Percentiles rank a stretch among this genome's conserved stretches.
phyloP scores from a whole-genome alignment of 768 basidiomycete genomes.

The Butyriboletus loyo region DNA sequence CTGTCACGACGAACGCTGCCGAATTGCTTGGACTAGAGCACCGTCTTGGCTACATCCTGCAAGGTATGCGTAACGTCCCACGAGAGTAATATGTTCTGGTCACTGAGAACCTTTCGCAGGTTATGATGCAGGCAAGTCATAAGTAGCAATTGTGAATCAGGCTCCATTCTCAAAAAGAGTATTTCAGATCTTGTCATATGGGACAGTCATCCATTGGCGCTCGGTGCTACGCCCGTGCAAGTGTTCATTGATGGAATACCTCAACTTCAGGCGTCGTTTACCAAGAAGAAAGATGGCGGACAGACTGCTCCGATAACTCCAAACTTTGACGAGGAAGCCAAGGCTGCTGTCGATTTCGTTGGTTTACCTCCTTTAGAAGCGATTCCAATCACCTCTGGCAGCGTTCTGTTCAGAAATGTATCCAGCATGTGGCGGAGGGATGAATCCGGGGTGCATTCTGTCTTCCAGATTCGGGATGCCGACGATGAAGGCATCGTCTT shows the following conservation, averaged over 20 bases:
- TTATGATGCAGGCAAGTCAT: slow-evolving; percentile 57
- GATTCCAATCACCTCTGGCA: slow-evolving; percentile 28
- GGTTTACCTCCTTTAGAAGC: slow-evolving; percentile 68
- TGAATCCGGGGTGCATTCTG: slow-evolving; percentile 18
- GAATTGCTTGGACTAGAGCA: slow-evolving; percentile 72
- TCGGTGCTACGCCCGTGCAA: slow-evolving; percentile 79
- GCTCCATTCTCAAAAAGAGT: not conserved
- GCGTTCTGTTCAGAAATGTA: slow-evolving; percentile 55
- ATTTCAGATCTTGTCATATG: slow-evolving; percentile 53
- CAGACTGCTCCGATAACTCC: slow-evolving; percentile 55
- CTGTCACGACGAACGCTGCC: slow-evolving; percentile 75
- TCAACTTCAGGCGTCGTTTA: slow-evolving; percentile 44
- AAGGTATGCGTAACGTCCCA: slow-evolving; percentile 40
- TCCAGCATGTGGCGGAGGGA: slow-evolving; percentile 33
- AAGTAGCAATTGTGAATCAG: not conserved
- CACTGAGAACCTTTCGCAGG: slow-evolving; percentile 34
- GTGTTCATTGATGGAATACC: slow-evolving; percentile 83
- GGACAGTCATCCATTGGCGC: slow-evolving; percentile 73
- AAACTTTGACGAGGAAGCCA: slow-evolving; percentile 58
- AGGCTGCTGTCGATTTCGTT: slow-evolving; percentile 53
- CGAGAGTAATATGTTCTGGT: not conserved
- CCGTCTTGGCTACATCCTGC: slow-evolving; percentile 71
- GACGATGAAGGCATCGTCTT: slow-evolving; percentile 38
- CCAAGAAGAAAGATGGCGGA: slow-evolving; percentile 44
- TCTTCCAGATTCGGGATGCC: slow-evolving; percentile 10